phyloP scores from a whole-genome alignment of 108 stramenopile genomes.

The Skeletonema costatum region DNA sequence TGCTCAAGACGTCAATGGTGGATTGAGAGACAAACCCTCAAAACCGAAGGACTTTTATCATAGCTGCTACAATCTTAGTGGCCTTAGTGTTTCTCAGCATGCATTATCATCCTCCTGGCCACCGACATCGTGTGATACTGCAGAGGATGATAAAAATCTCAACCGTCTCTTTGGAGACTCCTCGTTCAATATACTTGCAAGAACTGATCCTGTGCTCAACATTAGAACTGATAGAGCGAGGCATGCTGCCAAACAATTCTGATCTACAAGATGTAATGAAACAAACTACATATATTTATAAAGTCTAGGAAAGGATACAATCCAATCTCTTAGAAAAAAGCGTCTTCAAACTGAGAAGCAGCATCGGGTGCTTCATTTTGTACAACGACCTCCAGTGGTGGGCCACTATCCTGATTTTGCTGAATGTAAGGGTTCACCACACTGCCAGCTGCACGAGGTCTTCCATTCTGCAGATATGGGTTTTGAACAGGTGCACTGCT shows the following conservation, averaged over 20 bases:
- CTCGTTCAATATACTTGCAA: slow-evolving; percentile 28
- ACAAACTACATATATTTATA: not conserved
- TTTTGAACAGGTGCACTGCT: too few species aligned
- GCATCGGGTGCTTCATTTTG: slow-evolving; percentile 17
- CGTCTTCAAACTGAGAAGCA: slow-evolving; percentile 39
- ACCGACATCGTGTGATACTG: not conserved
- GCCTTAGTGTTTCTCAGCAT: slow-evolving; percentile 91
- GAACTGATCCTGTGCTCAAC: slow-evolving; percentile 46
- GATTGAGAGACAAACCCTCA: slow-evolving; percentile 91
- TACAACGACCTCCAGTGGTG: slow-evolving; percentile 22
- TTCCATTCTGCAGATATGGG: too few species aligned
- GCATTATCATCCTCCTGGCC: slow-evolving; percentile 27
- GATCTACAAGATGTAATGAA: not conserved
- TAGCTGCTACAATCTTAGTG: slow-evolving; percentile 96
- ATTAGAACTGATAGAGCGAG: slow-evolving; percentile 37
- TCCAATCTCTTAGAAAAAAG: slow-evolving; percentile 16
- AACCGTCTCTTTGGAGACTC: slow-evolving; percentile 39
- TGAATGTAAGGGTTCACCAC: too few species aligned
- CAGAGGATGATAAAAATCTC: not conserved
- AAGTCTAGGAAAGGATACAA: not conserved
- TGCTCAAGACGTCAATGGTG: slow-evolving; percentile 97
- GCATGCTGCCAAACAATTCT: not conserved
- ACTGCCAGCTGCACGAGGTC: too few species aligned
- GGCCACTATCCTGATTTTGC: not conserved
- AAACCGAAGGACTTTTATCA: slow-evolving; percentile 97